Evolutionary conservation across 2,329 filamentous ascomycete genomes (phyloP).

Genomic region (Periconia macrospinosa): DNA sequence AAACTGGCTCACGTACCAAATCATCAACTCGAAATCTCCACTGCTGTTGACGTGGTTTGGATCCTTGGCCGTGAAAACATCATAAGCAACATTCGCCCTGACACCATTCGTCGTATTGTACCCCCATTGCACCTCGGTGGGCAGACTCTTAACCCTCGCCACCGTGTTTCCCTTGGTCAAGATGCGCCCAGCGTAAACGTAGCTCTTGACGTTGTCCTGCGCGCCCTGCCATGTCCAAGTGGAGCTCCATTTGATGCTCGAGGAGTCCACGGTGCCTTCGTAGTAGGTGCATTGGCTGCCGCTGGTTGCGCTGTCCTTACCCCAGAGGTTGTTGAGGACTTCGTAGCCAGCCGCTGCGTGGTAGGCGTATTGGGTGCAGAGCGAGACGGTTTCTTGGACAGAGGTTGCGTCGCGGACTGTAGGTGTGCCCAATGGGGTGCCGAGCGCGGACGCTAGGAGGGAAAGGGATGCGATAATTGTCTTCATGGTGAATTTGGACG

Average conservation of each 20-base stretch:
- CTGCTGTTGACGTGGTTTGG: conserved; percentile 8
- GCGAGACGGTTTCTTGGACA: not conserved
- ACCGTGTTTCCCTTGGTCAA: not conserved
- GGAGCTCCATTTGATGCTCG: conserved; percentile 6
- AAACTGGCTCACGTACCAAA: conserved; percentile 1
- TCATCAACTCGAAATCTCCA: conserved; percentile 11
- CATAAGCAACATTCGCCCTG: conserved; percentile 8
- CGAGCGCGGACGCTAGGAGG: no score
- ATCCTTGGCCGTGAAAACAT: conserved; percentile 8
- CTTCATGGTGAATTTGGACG: no score
- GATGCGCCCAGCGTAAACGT: conserved; percentile 5
- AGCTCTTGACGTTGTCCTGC: conserved; percentile 11
- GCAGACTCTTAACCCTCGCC: conserved; percentile 1
- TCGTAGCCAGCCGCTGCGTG: conserved; percentile 9
- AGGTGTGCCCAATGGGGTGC: not conserved
- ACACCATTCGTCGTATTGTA: conserved; percentile 5
- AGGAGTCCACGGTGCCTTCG: not conserved
- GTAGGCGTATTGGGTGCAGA: conserved; percentile 10
- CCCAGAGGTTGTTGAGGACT: conserved; percentile 13
- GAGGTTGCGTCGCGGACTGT: not conserved
- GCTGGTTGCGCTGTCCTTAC: conserved; percentile 4
- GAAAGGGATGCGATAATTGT: no score
- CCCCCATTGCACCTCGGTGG: conserved; percentile 1
- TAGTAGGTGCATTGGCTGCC: conserved; percentile 10
- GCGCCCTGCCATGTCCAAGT: conserved; percentile 9